Base-by-base conservation (phyloP, 768 basidiomycete genomes). In the Naganishia randhawae region DNA sequence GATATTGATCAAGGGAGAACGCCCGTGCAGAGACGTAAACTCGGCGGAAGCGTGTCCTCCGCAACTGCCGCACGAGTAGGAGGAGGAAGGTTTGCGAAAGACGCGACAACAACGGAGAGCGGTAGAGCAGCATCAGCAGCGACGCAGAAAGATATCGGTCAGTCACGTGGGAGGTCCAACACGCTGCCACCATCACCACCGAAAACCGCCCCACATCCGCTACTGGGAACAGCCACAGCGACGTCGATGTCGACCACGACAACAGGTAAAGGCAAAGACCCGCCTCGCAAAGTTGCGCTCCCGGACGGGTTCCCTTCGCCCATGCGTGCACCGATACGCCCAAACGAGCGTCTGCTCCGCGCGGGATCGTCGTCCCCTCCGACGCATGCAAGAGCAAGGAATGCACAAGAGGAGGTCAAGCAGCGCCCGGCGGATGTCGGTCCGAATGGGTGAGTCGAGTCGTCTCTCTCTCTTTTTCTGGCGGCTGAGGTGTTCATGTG, bases 231-330 rank as follows among this genome's bases (percentile, higher is more conserved):
- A 22, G 16, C 45, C 19, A 11, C 42, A 7, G 8, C 45, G 25
- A n/a, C 45, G n/a, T 3, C 45, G 3, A 4, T 22, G 45, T 22
- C 45, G 45, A 22, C 45, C 2, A 4, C 45, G 19, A 48, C 45
- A 42, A 42, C 42, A 22, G 25, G n/a, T n/a, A 48, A 48, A 22
- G 45, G 45, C n/a, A 48, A 48, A 48, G 45, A 48, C 19, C 45
- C 45, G n/a, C 41, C 41, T 16, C 45, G 45, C 45, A 48, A 48
- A 32, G 25, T 61, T 8, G 57, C 57, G 22, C 37, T 31, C 33
- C 57, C 57, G 1, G 32, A 16, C 2, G 57, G 57, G 22, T 61
- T 61, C 37, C 57, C 57, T n/a, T 61, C 57, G 37, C 57, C 57
- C 37, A 61, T 61, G 57, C 57, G 57, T 39, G 57, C 57, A 22